Conservation (phyloP, 1,139 yeast species). For the Magnusiomyces paraingens region DNA sequence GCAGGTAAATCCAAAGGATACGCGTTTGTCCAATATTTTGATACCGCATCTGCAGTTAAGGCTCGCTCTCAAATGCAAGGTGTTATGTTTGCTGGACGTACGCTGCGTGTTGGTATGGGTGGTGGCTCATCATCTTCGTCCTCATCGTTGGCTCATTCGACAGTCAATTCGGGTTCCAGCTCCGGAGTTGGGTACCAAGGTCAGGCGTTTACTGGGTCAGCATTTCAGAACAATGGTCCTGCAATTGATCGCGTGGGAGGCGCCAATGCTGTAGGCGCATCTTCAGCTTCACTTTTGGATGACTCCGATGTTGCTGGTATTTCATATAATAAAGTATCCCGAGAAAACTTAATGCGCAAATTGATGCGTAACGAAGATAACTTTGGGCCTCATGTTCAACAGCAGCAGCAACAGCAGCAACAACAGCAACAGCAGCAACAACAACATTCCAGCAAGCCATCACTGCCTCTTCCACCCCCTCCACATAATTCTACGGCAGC, state of each 20-base stretch:
- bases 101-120: slow-evolving; percentile 32
- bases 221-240: slow-evolving; percentile 13
- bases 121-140: slow-evolving; percentile 18
- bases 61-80: slow-evolving; percentile 34
- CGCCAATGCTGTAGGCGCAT: slow-evolving; percentile 8
- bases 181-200: slow-evolving; percentile 1
- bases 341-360: slow-evolving; percentile 31
- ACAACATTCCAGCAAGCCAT: not conserved
- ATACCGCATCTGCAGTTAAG: slow-evolving; percentile 26
- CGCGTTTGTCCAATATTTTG: slow-evolving; percentile 31
- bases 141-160: too few species aligned
- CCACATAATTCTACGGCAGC: not conserved
- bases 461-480: not conserved
- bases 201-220: slow-evolving; percentile 18
- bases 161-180: not conserved
- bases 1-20: slow-evolving; percentile 34
- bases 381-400: not conserved
- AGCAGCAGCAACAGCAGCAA: not conserved
- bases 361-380: slow-evolving; percentile 33
- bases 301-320: slow-evolving; percentile 27
- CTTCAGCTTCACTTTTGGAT: slow-evolving; percentile 22
- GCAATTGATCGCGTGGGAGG: slow-evolving; percentile 12
- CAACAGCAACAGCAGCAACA: not conserved
- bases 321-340: slow-evolving; percentile 25
- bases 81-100: slow-evolving; percentile 31